Conservation (phyloP, 331 rosid genomes). For the Malus hybrid region DNA sequence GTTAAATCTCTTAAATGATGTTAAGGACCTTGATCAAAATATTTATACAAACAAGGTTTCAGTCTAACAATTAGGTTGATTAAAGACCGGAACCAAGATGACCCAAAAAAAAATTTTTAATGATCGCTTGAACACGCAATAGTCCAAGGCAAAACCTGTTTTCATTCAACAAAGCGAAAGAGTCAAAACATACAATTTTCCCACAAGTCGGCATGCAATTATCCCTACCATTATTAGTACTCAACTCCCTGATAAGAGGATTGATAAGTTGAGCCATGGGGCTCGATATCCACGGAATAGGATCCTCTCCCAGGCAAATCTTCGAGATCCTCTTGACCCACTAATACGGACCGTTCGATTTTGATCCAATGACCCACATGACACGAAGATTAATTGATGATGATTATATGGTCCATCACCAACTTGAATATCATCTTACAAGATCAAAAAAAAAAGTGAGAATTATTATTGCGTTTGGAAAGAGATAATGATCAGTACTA, state of each 20-base stretch:
- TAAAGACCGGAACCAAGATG: too few relatives aligned
- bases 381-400: conserved; percentile 14
- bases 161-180: background rate
- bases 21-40: too few relatives aligned
- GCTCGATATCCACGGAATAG: too few relatives aligned
- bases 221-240: background rate
- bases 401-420: conserved; percentile 17
- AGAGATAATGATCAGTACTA: background rate
- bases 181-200: background rate
- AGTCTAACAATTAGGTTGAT: too few relatives aligned
- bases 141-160: too few relatives aligned
- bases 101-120: too few relatives aligned
- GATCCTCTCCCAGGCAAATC: too few relatives aligned
- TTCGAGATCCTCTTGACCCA: too few relatives aligned
- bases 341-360: too few relatives aligned
- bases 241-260: background rate
- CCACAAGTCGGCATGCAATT: background rate
- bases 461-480: conserved; percentile 27
- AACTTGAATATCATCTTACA: conserved; percentile 24
- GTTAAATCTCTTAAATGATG: too few relatives aligned
- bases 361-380: conserved; percentile 28
- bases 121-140: too few relatives aligned
- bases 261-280: background rate
- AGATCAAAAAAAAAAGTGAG: conserved; percentile 15
- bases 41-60: too few relatives aligned